Base-by-base conservation (phyloP, 1,284 basidiomycete species). In the Ustilago trichophora region DNA sequence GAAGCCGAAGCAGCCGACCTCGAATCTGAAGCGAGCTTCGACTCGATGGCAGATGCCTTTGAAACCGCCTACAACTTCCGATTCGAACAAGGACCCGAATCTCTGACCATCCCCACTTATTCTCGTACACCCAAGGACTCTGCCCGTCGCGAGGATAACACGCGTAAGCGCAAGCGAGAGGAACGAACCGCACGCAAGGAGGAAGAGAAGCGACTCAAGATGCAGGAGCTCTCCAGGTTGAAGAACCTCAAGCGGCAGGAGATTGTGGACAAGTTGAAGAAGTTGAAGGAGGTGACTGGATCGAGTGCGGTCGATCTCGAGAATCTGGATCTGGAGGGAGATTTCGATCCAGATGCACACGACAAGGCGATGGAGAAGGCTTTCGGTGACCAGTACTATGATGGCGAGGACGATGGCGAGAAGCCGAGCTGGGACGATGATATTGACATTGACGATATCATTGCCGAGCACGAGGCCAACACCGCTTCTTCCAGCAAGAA, bases 401-500 rank as follows among this genome's bases (percentile, higher is more conserved):
- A 58, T 6, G 57, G 37, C 3, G 59, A 55, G 12, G 73, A 73
- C 9, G 72, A 70, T 10, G 63, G 40, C 11, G 85, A 33, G 62
- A 94, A 95, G 83, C 93, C 94, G 5, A 83, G 83, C 0, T 97
- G 93, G 93, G 89, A 91, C 25, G 90, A 93, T 64, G 91, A 95
- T 64, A 89, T 93, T 62, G 87, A 93, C 68, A 87, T 93, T 53
- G 86, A 85, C 9, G 88, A 91, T 74, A 88, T 94, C 47, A 78
- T 84, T 11, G 84, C 83, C 10, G 83, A 84, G 22, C 84, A 85
- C 26, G 77, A 81, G 21, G 75, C 57, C 15, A 49, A 22, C 16
- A 48, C 37, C 37, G 62, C 85, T 57, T 81, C 82, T 55, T 83
- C 82, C 64, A 85, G 83, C 68, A 83, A 82, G 69, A 87, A 85